These are phyloP conservation scores for Lyophyllum semitale DNA, from an alignment of 768 basidiomycete genomes.

Conservation along the genomic window DNA sequence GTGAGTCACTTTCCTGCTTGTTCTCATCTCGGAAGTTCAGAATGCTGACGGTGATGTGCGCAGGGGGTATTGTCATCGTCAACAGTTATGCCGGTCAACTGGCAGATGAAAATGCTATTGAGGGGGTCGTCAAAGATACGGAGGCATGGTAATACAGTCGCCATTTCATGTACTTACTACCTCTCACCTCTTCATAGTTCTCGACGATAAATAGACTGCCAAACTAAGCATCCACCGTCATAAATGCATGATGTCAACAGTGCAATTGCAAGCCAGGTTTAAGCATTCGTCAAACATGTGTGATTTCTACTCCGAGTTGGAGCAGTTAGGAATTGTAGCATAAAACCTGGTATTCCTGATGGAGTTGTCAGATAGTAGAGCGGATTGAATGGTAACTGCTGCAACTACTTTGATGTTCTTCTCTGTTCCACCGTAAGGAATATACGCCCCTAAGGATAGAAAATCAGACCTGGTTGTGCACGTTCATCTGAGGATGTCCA, in stretches of 20 bases:
- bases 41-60: constrained; percentile 6
- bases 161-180: constrained; percentile 4
- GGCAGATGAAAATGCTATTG: constrained; percentile 41
- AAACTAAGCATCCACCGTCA: background rate
- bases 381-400: background rate
- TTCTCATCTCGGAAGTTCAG: background rate
- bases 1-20: constrained; percentile 30
- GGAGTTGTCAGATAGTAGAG: background rate
- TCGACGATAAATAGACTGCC: background rate
- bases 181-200: background rate
- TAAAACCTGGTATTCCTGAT: constrained; percentile 38
- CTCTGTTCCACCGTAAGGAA: constrained; percentile 55
- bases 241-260: background rate
- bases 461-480: background rate
- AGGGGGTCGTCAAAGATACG: constrained; percentile 42
- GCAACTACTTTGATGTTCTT: constrained; percentile 49
- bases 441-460: constrained; percentile 46
- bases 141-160: constrained; percentile 39
- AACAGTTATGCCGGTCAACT: constrained; percentile 45
- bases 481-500: constrained; percentile 6
- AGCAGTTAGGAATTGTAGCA: constrained; percentile 28
- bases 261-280: too few relatives aligned
- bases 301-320: too few relatives aligned
- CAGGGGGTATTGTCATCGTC: constrained; percentile 52
- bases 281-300: too few relatives aligned